Percentiles rank a stretch among this genome's conserved stretches.
Evolutionary conservation across 1,139 yeast genomes (phyloP).

Genomic region (Fermentozyma sake): DNA sequence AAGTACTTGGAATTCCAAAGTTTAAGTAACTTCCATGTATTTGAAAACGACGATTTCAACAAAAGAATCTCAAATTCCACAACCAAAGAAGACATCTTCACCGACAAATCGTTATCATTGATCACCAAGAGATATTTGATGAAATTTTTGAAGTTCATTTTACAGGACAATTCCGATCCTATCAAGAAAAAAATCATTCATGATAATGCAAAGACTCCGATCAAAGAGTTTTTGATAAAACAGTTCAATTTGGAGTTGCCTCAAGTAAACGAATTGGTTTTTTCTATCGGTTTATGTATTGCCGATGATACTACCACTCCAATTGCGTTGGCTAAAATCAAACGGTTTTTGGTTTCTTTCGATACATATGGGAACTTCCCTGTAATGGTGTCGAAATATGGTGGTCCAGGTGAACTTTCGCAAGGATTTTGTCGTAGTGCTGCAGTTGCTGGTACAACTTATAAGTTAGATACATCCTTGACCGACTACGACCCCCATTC

Average conservation of each 20-base stretch:
- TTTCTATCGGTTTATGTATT: constrained; percentile 78
- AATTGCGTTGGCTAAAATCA: constrained; percentile 73
- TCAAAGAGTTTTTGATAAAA: constrained; percentile 52
- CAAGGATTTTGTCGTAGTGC: constrained; percentile 98
- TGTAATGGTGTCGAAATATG: constrained; percentile 84
- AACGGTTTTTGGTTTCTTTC: constrained; percentile 78
- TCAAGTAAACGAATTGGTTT: constrained; percentile 77
- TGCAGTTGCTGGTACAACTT: constrained; percentile 96
- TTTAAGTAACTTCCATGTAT: constrained; percentile 82
- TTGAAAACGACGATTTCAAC: constrained; percentile 76
- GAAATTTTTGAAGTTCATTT: constrained; percentile 88
- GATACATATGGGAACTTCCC: constrained; percentile 95
- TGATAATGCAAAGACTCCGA: constrained; percentile 51
- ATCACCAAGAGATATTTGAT: constrained; percentile 79
- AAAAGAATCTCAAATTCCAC: constrained; percentile 72
- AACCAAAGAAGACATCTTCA: constrained; percentile 84
- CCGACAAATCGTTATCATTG: constrained; percentile 75
- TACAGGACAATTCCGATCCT: constrained; percentile 59
- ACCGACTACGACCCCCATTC: constrained; percentile 59
- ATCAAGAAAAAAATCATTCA: constrained; percentile 47
- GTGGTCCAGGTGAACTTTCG: constrained; percentile 93
- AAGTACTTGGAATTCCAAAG: constrained; percentile 92
- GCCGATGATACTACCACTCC: constrained; percentile 58
- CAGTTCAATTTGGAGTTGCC: constrained; percentile 69
- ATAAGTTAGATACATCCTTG: constrained; percentile 70